These are phyloP conservation scores for Xylariaceae sp. DNA, from an alignment of 2,329 filamentous ascomycete species.

Conservation along the genomic window DNA sequence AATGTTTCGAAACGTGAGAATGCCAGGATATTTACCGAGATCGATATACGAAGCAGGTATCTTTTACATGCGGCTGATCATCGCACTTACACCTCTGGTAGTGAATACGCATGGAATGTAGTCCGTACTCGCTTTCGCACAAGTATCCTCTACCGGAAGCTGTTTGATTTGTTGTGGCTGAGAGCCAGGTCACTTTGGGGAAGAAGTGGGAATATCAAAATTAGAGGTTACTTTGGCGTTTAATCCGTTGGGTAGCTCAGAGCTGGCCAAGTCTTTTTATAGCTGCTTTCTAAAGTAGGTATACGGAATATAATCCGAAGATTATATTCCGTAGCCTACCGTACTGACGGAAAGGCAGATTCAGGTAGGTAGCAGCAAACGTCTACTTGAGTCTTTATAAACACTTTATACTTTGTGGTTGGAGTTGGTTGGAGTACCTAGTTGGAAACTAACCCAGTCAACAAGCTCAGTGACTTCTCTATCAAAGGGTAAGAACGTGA, in stretches of 20 bases:
- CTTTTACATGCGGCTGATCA: not conserved
- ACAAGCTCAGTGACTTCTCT: too few relatives aligned
- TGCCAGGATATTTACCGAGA: not conserved
- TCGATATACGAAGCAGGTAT: not conserved
- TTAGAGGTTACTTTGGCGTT: not conserved
- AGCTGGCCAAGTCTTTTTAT: too few relatives aligned
- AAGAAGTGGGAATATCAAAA: not conserved
- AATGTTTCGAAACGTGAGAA: constrained; percentile 13
- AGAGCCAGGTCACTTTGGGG: not conserved
- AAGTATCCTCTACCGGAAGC: not conserved
- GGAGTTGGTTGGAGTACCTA: too few relatives aligned
- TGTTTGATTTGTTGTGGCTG: not conserved
- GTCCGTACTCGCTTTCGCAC: not conserved
- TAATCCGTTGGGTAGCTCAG: not conserved
- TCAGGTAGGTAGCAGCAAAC: too few relatives aligned
- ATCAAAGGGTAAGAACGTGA: too few relatives aligned
- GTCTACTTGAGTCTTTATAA: too few relatives aligned
- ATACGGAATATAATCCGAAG: too few relatives aligned
- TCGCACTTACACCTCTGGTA: not conserved
- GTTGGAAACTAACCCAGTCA: too few relatives aligned
- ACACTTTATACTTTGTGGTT: too few relatives aligned
- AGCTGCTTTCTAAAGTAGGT: too few relatives aligned
- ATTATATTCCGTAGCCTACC: too few relatives aligned
- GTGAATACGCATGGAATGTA: not conserved
- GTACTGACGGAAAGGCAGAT: too few relatives aligned